A percentile compares a stretch with the other conserved stretches of the same genome.
Evolutionary conservation across 2,329 filamentous ascomycete species (phyloP).

Genomic region (Curvularia spicifera): DNA sequence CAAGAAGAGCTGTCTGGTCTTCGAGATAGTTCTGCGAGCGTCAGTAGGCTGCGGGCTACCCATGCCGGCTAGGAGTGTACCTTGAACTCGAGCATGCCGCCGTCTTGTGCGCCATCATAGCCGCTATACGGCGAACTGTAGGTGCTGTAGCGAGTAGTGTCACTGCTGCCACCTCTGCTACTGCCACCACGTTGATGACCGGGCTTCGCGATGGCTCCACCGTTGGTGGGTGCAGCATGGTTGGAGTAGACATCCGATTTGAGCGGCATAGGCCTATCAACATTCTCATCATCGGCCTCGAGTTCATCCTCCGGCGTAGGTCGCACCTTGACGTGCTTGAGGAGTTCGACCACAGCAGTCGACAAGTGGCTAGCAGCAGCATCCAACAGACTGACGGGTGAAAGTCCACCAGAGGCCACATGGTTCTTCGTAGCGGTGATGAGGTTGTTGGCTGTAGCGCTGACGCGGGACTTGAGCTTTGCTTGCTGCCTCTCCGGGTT

Average conservation of each 20-base stretch:
- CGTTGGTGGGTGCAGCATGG: constrained; percentile 23
- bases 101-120: constrained; percentile 39
- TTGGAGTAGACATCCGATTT: constrained; percentile 31
- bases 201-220: constrained; percentile 16
- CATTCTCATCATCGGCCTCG: constrained; percentile 70
- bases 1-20: constrained; percentile 78
- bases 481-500: constrained; percentile 60
- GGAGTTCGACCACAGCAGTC: constrained; percentile 81
- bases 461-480: constrained; percentile 81
- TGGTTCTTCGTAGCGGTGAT: constrained; percentile 96
- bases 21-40: constrained; percentile 72
- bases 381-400: constrained; percentile 90
- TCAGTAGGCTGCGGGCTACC: constrained; percentile 15
- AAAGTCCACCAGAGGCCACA: constrained; percentile 79
- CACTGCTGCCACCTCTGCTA: constrained; percentile 47
- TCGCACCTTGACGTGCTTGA: constrained; percentile 83
- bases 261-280: constrained; percentile 47
- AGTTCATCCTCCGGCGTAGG: constrained; percentile 76
- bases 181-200: constrained; percentile 39
- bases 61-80: constrained; percentile 48
- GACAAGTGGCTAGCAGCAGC: constrained; percentile 91
- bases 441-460: constrained; percentile 92
- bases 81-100: constrained; percentile 64
- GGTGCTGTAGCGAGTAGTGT: constrained; percentile 44
- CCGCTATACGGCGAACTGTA: constrained; percentile 48